Evolutionary conservation across 441 rosid genomes (phyloP).

Genomic region (Gossypium davidsonii): DNA sequence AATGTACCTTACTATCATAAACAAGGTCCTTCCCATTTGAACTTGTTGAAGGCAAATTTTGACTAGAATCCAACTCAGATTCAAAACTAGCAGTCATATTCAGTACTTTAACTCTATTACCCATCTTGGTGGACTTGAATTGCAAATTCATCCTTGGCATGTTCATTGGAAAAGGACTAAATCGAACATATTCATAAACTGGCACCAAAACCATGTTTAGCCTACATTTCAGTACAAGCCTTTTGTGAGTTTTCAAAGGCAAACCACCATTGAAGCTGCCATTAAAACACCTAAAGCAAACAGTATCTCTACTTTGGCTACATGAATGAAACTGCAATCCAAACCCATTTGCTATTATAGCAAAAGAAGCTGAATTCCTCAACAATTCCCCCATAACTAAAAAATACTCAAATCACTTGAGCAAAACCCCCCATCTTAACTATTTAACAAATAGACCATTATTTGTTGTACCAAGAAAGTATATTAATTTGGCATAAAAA

Average conservation of each 20-base stretch:
- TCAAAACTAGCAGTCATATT: constrained; percentile 16
- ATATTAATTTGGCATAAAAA: not conserved
- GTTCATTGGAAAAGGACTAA: constrained; percentile 9
- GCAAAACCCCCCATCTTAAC: constrained; percentile 7
- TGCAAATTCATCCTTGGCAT: not conserved
- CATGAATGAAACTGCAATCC: constrained; percentile 17
- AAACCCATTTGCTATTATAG: constrained; percentile 24
- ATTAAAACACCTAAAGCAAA: constrained; percentile 12
- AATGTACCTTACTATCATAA: constrained; percentile 28
- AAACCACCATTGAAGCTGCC: constrained; percentile 17
- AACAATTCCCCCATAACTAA: constrained; percentile 33
- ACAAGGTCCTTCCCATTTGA: constrained; percentile 2
- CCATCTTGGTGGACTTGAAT: constrained; percentile 4
- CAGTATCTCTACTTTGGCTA: constrained; percentile 13
- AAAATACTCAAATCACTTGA: constrained; percentile 1
- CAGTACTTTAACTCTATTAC: not conserved
- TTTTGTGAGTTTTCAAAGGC: constrained; percentile 22
- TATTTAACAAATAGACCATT: not conserved
- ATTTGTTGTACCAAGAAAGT: not conserved
- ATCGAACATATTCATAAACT: constrained; percentile 6
- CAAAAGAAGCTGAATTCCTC: constrained; percentile 28
- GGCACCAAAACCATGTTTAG: constrained; percentile 13
- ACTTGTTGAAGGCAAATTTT: constrained; percentile 1
- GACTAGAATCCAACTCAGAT: constrained; percentile 9
- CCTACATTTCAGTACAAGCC: constrained; percentile 11